phyloP scores from a whole-genome alignment of 352 stramenopile species.

The Phytopythium helicoides region DNA sequence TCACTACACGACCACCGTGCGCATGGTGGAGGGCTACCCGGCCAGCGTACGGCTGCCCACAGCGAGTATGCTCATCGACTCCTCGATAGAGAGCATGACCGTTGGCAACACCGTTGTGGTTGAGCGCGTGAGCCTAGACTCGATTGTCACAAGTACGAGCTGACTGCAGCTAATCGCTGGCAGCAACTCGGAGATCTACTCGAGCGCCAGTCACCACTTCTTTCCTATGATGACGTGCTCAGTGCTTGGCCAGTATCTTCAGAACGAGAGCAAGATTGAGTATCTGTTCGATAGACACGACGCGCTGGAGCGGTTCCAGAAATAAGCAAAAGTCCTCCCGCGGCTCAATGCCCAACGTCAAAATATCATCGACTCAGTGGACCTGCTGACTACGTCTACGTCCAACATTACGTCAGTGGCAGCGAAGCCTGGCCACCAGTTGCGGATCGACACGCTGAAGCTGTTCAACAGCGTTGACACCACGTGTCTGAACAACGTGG shows the following conservation, averaged over 20 bases:
- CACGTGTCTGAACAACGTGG: background rate
- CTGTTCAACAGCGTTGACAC: background rate
- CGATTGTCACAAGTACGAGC: background rate
- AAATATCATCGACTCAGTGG: background rate
- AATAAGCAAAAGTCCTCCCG: background rate
- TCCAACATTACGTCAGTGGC: background rate
- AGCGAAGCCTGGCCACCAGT: background rate
- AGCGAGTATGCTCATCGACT: background rate
- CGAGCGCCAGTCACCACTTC: background rate
- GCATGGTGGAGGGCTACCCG: too few relatives aligned
- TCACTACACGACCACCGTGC: too few relatives aligned
- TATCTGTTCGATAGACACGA: background rate
- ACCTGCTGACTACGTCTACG: background rate
- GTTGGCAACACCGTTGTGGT: background rate
- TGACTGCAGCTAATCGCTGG: background rate
- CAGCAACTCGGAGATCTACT: background rate
- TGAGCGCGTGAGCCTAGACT: background rate
- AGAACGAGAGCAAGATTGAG: background rate
- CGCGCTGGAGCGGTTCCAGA: background rate
- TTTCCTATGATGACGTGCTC: background rate
- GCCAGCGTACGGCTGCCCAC: background rate
- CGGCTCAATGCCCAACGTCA: background rate
- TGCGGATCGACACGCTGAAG: conserved; percentile 1
- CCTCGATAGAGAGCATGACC: background rate
- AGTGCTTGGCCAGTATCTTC: background rate